These are phyloP conservation scores for Ampelocalamus luodianensis DNA, from an alignment of 176 grass and related monocot genomes.

Conservation along the genomic window DNA sequence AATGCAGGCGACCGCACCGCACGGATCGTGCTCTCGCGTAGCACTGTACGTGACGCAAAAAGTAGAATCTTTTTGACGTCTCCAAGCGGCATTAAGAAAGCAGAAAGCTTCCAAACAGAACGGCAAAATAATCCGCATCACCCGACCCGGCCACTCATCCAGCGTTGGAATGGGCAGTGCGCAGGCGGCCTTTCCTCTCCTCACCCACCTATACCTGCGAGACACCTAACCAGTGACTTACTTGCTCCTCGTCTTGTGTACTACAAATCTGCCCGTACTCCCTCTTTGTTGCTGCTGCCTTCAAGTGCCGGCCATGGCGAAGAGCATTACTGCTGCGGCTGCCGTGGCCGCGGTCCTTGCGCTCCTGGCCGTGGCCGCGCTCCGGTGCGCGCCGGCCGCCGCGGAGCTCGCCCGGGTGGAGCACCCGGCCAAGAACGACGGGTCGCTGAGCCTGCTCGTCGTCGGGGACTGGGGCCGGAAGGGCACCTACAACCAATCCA, in stretches of 20 bases:
- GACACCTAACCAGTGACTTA: background rate
- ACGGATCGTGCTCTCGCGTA: background rate
- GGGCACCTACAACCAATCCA: slow-evolving; percentile 72
- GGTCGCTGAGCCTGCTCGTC: slow-evolving; percentile 70
- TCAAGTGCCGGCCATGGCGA: slow-evolving; percentile 43
- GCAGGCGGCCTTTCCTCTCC: background rate
- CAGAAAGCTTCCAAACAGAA: slow-evolving; percentile 3
- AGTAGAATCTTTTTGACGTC: background rate
- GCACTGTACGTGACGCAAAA: background rate
- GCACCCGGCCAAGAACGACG: slow-evolving; percentile 56
- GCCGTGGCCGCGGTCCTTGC: slow-evolving; percentile 7
- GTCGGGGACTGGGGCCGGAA: slow-evolving; percentile 90
- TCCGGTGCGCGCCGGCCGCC: slow-evolving; percentile 35
- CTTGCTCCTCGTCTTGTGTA: background rate
- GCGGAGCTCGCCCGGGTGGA: slow-evolving; percentile 54
- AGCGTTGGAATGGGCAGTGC: background rate
- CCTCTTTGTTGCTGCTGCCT: background rate
- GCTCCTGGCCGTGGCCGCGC: slow-evolving; percentile 41
- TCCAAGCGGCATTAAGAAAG: background rate
- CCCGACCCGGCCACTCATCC: background rate
- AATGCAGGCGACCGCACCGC: no score
- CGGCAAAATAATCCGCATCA: background rate
- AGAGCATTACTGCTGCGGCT: background rate
- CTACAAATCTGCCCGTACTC: background rate
- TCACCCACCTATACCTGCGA: background rate